Percentiles rank a stretch among this genome's conserved stretches.
phyloP scores from a whole-genome alignment of 768 basidiomycete genomes.

The Pholiota microspora region DNA sequence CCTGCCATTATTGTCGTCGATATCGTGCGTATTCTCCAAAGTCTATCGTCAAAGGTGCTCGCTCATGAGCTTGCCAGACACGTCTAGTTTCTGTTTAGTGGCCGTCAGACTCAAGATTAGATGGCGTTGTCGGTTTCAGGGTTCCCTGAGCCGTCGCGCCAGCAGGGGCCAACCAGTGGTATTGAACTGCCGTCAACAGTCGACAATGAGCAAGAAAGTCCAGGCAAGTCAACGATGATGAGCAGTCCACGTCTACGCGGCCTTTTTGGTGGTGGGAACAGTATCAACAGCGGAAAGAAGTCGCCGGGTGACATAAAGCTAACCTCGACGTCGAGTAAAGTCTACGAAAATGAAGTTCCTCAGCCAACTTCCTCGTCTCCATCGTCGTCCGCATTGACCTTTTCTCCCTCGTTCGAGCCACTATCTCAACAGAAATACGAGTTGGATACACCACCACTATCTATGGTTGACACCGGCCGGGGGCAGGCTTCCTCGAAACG shows the following conservation, averaged over 20 bases:
- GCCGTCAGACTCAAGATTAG: not conserved
- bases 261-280: conserved; percentile 20
- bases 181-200: conserved; percentile 5
- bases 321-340: conserved; percentile 16
- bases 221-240: conserved; percentile 12
- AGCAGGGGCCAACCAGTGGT: conserved; percentile 16
- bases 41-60: not conserved
- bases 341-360: conserved; percentile 13
- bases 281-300: not conserved
- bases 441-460: conserved; percentile 7
- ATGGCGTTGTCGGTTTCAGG: conserved; percentile 36
- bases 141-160: conserved; percentile 32
- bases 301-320: not conserved
- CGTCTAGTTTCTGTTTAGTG: not conserved
- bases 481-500: conserved; percentile 18
- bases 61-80: not conserved
- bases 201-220: conserved; percentile 12
- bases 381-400: conserved; percentile 9
- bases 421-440: conserved; percentile 23
- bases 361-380: conserved; percentile 2
- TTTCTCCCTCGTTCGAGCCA: conserved; percentile 18
- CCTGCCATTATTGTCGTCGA: not conserved
- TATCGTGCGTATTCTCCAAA: conserved; percentile 1
- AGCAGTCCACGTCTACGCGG: conserved; percentile 23
- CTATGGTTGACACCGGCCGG: conserved; percentile 16